phyloP scores from a whole-genome alignment of 2,329 filamentous ascomycete genomes.

The Septoria linicola region DNA sequence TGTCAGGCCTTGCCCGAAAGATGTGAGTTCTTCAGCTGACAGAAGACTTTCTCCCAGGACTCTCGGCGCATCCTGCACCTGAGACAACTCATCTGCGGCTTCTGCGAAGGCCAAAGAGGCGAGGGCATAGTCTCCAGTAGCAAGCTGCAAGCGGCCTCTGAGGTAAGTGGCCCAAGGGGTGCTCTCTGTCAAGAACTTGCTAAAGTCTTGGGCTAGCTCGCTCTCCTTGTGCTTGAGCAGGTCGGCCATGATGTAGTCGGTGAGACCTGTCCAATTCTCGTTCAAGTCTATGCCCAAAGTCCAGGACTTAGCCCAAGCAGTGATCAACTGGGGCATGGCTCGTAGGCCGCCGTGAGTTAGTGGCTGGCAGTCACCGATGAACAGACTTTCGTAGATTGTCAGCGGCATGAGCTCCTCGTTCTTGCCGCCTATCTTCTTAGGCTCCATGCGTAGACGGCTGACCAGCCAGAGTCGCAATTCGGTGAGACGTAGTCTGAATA shows the following conservation, averaged over 20 bases:
- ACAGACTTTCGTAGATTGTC: constrained; percentile 42
- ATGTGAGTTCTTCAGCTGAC: constrained; percentile 69
- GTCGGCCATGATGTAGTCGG: constrained; percentile 43
- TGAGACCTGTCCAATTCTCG: constrained; percentile 42
- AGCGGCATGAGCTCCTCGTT: constrained; percentile 20
- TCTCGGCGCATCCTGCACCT: constrained; percentile 7
- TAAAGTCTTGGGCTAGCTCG: constrained; percentile 60
- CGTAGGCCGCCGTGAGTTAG: constrained; percentile 21
- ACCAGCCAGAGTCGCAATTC: constrained; percentile 72
- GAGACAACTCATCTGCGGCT: constrained; percentile 51
- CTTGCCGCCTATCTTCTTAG: constrained; percentile 28
- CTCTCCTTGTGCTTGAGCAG: constrained; percentile 46
- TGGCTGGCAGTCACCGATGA: constrained; percentile 44
- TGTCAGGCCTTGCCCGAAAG: constrained; percentile 69
- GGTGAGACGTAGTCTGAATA: constrained; percentile 69
- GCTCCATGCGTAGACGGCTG: constrained; percentile 45
- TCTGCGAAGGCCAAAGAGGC: constrained; percentile 78
- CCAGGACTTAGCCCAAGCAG: constrained; percentile 50
- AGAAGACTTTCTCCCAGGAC: constrained; percentile 55
- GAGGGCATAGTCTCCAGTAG: constrained; percentile 68
- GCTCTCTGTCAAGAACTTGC: constrained; percentile 58
- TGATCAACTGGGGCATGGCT: constrained; percentile 38
- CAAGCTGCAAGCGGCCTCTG: constrained; percentile 75
- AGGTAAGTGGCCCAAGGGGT: constrained; percentile 68
- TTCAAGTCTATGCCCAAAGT: constrained; percentile 42